A percentile compares a stretch with the other conserved stretches of the same genome.
Conservation (phyloP, 179 eudicot species). For the Carnegiea gigantea region DNA sequence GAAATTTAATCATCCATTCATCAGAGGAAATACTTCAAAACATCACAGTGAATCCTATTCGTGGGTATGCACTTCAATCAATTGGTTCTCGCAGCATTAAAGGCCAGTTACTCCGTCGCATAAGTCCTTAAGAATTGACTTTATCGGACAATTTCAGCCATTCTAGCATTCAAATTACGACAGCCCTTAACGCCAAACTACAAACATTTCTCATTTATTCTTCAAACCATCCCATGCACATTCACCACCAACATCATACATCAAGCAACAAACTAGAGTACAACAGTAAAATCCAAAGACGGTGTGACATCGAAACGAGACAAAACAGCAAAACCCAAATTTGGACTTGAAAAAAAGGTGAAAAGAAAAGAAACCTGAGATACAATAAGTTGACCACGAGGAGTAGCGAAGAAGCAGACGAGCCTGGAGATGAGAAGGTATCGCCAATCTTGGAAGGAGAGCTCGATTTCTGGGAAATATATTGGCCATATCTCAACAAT, state of each 20-base stretch:
- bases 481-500: slow-evolving; percentile 43
- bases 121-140: not conserved
- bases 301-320: not conserved
- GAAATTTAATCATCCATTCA: no score
- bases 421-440: slow-evolving; percentile 54
- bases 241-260: not conserved
- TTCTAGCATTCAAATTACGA: not conserved
- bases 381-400: slow-evolving; percentile 44
- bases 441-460: slow-evolving; percentile 39
- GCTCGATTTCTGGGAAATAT: slow-evolving; percentile 61
- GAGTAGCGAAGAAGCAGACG: slow-evolving; percentile 60
- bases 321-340: no score
- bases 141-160: not conserved
- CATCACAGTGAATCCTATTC: not conserved
- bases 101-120: not conserved
- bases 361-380: slow-evolving; percentile 47
- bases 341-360: not conserved
- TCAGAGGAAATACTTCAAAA: not conserved
- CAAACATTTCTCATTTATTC: not conserved
- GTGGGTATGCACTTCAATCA: not conserved
- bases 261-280: slow-evolving; percentile 1
- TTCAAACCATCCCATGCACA: not conserved
- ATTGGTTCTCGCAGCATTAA: not conserved
- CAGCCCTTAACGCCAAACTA: not conserved
- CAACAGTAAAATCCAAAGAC: not conserved